Conservation (phyloP, 805 yeast genomes). For the Wickerhamiella alocasiicola region DNA sequence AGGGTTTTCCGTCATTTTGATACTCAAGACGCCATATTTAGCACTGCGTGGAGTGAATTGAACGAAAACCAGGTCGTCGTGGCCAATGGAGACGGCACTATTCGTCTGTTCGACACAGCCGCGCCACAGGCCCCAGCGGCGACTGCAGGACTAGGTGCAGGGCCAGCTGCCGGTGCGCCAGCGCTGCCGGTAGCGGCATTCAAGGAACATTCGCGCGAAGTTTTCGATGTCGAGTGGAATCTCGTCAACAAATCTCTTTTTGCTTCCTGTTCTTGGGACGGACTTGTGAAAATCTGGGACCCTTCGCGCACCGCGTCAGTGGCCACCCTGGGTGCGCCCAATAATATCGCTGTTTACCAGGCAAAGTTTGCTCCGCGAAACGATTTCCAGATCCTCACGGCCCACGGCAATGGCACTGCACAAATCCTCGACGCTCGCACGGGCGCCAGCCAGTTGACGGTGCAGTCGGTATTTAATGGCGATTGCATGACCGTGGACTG, state of each 20-base stretch:
- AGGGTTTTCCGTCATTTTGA: slow-evolving; percentile 48
- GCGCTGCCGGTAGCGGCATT: slow-evolving; percentile 22
- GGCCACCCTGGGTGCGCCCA: slow-evolving; percentile 15
- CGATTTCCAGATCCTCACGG: slow-evolving; percentile 53
- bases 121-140: slow-evolving; percentile 23
- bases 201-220: slow-evolving; percentile 67
- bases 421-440: slow-evolving; percentile 75
- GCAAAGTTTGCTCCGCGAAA: slow-evolving; percentile 79
- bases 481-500: slow-evolving; percentile 77
- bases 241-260: slow-evolving; percentile 53
- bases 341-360: slow-evolving; percentile 41
- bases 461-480: slow-evolving; percentile 64
- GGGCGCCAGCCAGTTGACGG: slow-evolving; percentile 32
- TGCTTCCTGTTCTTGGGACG: slow-evolving; percentile 86
- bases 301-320: slow-evolving; percentile 16
- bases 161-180: slow-evolving; percentile 29
- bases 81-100: slow-evolving; percentile 83
- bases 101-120: slow-evolving; percentile 67
- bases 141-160: no score
- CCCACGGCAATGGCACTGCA: slow-evolving; percentile 60
- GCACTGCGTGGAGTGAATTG: slow-evolving; percentile 76
- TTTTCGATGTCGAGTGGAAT: slow-evolving; percentile 64
- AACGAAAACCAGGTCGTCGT: slow-evolving; percentile 77
- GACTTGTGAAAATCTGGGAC: slow-evolving; percentile 48
- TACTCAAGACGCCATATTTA: slow-evolving; percentile 89